Evolutionary conservation across 805 yeast genomes (phyloP).

Genomic region (Cyberlindnera xishuangbannaensis): DNA sequence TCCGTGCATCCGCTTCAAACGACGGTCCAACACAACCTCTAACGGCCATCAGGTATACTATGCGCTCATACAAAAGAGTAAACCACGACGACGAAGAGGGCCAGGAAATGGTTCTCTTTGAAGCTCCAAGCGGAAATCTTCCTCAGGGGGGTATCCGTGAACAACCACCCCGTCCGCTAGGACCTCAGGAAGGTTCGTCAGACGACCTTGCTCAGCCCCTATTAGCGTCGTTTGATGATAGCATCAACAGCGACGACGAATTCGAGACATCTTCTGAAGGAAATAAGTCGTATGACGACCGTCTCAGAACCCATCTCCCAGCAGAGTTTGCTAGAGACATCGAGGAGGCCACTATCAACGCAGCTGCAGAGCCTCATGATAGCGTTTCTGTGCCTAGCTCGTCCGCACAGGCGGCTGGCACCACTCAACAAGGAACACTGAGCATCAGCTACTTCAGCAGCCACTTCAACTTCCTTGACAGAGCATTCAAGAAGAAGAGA

Average conservation of each 20-base stretch:
- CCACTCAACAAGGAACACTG: background rate
- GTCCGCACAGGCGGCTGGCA: background rate
- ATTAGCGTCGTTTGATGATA: slow-evolving; percentile 10
- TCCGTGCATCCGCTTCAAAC: too few species aligned
- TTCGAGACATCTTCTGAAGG: background rate
- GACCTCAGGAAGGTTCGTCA: slow-evolving; percentile 2
- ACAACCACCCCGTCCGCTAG: too few species aligned
- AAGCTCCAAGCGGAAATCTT: slow-evolving; percentile 2
- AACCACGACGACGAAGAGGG: too few species aligned
- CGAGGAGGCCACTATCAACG: slow-evolving; percentile 4
- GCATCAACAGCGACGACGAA: slow-evolving; percentile 1
- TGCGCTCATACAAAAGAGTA: too few species aligned
- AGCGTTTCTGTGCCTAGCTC: slow-evolving; percentile 3
- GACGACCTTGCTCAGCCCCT: slow-evolving; percentile 8
- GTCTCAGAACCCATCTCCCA: slow-evolving; percentile 8
- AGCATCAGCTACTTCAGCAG: slow-evolving; percentile 25
- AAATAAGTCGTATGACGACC: slow-evolving; percentile 10
- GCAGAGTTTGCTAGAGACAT: too few species aligned
- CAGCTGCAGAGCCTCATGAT: slow-evolving; percentile 10
- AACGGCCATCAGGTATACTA: too few species aligned
- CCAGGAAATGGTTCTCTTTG: slow-evolving; percentile 7
- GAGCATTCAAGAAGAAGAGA: slow-evolving; percentile 25
- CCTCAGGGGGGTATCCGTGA: too few species aligned
- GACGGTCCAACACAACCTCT: too few species aligned
- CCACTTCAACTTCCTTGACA: slow-evolving; percentile 35